Evolutionary conservation across 2,329 filamentous ascomycete species (phyloP), one percentile per base, ranked within the genome.

Genomic region (Alternaria triticina): DNA sequence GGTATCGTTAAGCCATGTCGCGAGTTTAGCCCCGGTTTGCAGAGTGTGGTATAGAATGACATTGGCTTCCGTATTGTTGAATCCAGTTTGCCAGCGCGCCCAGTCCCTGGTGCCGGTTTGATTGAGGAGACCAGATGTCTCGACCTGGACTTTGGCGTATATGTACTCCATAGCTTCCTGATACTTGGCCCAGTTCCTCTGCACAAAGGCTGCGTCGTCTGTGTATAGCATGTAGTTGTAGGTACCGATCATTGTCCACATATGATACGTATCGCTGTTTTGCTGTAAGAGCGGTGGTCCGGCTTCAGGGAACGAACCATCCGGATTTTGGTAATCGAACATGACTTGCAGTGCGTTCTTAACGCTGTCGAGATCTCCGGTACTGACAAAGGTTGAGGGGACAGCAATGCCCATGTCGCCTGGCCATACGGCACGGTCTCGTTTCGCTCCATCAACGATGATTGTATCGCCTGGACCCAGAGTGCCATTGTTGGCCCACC

Each of bases 361-460:
- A 5, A 67, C 64, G 8, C 66, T 55, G 20, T 56, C 63, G 6
- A 72, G 56, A 11, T 64, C 68, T 10, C 68, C 67, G 17, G 57
- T 45, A 23, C 68, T 49, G 45, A 66, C 40, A 20, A 65, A 66
- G 17, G 54, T 54, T 7, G 70, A 67, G 11, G 65, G 60, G 0
- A 66, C 68, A 12, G 59, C 59, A 5, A 72, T 67, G 9, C 70
- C 70, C 50, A 73, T 55, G 23, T 72, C 71, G 4, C 71, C 71
- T 3, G 70, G 68, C 79, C 79, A 81, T 1, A 82, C 77, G 3
- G 77, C 74, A 28, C 78, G 73, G 56, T 81, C 79, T 33, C 79
- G 70, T 52, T 81, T 82, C 4, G 80, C 80, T 6, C 80, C 79
- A 66, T 82, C 79, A 3, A 80, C 75, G 9, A 82, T 74, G 25